A percentile compares a stretch with the other conserved stretches of the same genome.
Conservation (phyloP, 805 yeast species). For the Nakazawaea molendinolei region DNA sequence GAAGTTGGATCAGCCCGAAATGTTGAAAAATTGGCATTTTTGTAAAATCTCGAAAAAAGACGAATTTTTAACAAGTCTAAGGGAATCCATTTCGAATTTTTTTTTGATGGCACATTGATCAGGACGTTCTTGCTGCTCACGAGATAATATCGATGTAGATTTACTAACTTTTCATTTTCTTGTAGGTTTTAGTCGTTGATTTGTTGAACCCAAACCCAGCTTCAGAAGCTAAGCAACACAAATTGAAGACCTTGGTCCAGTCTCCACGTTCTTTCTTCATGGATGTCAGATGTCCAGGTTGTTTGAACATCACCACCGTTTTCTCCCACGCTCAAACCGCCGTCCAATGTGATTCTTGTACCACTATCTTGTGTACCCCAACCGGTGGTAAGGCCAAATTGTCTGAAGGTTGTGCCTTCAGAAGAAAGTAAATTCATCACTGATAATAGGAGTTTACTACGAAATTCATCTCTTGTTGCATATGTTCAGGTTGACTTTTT, state of each 20-base stretch:
- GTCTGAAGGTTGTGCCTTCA: constrained; percentile 99
- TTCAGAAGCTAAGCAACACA: constrained; percentile 94
- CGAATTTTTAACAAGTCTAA: no score
- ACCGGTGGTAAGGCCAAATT: constrained; percentile 99
- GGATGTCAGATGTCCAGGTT: constrained; percentile 99
- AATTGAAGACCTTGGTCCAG: constrained; percentile 95
- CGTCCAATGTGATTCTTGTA: constrained; percentile 98
- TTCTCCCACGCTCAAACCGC: constrained; percentile 99
- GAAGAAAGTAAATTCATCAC: constrained; percentile 73
- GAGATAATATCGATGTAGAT: no score
- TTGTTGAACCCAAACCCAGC: constrained; percentile 97
- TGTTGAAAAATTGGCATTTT: no score
- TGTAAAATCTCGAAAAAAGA: no score
- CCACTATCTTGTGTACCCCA: constrained; percentile 97
- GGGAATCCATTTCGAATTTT: no score
- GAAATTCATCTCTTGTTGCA: not conserved
- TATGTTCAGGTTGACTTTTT: not conserved
- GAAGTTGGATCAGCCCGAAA: no score
- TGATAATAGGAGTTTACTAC: not conserved
- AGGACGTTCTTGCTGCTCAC: no score
- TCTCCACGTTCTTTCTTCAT: constrained; percentile 98
- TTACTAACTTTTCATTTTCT: no score
- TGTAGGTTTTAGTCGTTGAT: constrained; percentile 96
- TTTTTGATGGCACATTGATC: no score
- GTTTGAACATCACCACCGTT: constrained; percentile 97